phyloP scores from a whole-genome alignment of 2,329 filamentous ascomycete species.

The Fusarium miscanthi region DNA sequence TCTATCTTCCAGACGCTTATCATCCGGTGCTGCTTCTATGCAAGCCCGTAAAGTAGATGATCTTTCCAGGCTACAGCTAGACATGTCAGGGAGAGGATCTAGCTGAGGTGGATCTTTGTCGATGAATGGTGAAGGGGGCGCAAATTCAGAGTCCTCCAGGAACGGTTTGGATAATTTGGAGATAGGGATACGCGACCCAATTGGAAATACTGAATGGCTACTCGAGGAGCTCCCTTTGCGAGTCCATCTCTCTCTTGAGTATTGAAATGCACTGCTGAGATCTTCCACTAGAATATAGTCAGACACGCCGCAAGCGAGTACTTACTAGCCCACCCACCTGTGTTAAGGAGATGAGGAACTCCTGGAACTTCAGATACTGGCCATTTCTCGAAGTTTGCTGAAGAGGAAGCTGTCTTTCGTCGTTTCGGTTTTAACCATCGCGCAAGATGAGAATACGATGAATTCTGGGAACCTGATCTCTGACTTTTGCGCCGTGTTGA shows the following conservation, averaged over 20 bases:
- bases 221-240: slow-evolving; percentile 30
- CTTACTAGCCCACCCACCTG: background rate
- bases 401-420: slow-evolving; percentile 16
- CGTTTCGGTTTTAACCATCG: slow-evolving; percentile 30
- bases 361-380: slow-evolving; percentile 2
- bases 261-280: slow-evolving; percentile 47
- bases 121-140: background rate
- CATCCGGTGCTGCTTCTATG: slow-evolving; percentile 47
- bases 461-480: slow-evolving; percentile 18
- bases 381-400: background rate
- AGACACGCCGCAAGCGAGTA: background rate
- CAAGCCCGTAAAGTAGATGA: slow-evolving; percentile 46
- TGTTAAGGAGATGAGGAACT: background rate
- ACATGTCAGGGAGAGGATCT: slow-evolving; percentile 45
- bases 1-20: slow-evolving; percentile 46
- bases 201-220: background rate
- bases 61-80: slow-evolving; percentile 36
- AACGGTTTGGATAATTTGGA: background rate
- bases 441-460: slow-evolving; percentile 12
- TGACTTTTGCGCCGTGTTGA: background rate
- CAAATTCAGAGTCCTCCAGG: background rate
- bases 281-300: background rate
- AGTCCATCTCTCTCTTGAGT: slow-evolving; percentile 44
- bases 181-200: background rate
- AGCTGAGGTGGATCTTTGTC: slow-evolving; percentile 43